Evolutionary conservation across 768 basidiomycete genomes (phyloP).

Genomic region (Suillus cothurnatus): DNA sequence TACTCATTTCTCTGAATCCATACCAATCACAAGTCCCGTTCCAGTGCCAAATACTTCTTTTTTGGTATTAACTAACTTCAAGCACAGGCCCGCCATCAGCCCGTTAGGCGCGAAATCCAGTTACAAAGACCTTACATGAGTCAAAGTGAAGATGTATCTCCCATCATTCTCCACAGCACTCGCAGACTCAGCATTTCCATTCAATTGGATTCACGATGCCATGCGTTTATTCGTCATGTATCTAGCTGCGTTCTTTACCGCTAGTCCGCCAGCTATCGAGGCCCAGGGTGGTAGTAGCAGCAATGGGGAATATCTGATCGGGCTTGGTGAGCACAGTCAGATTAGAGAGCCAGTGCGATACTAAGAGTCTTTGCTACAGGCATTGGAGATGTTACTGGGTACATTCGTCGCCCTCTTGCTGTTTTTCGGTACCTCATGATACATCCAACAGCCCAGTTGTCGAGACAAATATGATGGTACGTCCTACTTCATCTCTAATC

Average conservation of each 20-base stretch:
- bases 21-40: not conserved
- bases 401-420: slow-evolving; percentile 16
- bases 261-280: slow-evolving; percentile 29
- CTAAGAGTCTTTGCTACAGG: slow-evolving; percentile 39
- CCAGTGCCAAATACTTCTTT: not conserved
- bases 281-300: slow-evolving; percentile 5
- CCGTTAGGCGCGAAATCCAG: not conserved
- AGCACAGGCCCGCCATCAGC: not conserved
- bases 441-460: slow-evolving; percentile 59
- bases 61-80: not conserved
- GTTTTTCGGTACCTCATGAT: not conserved
- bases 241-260: slow-evolving; percentile 45
- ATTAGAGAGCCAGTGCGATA: not conserved
- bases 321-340: slow-evolving; percentile 20
- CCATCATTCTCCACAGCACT: slow-evolving; percentile 21
- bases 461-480: slow-evolving; percentile 83
- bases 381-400: slow-evolving; percentile 78
- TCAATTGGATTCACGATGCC: slow-evolving; percentile 34
- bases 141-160: slow-evolving; percentile 20
- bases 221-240: slow-evolving; percentile 45
- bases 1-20: not conserved
- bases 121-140: not conserved
- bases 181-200: slow-evolving; percentile 18
- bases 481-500: slow-evolving; percentile 12
- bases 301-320: slow-evolving; percentile 23